Percentiles rank a stretch among this genome's conserved stretches.
These are phyloP conservation scores for Cystobasidiopsis lactophilus DNA, from an alignment of 768 basidiomycete genomes.

Conservation along the genomic window DNA sequence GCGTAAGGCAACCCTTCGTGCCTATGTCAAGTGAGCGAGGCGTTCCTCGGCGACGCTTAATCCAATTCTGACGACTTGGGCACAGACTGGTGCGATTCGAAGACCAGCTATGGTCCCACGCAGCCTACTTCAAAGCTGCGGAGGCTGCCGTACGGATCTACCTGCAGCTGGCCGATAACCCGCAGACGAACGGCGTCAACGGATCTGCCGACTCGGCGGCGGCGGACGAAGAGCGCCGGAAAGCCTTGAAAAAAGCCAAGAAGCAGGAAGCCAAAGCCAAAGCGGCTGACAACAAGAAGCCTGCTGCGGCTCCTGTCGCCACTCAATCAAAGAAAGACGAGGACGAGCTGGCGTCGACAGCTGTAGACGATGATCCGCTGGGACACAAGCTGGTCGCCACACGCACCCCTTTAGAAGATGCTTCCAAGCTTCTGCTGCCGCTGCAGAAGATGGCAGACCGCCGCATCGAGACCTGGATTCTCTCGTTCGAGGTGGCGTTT, in stretches of 20 bases:
- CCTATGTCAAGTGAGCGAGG: conserved; percentile 52
- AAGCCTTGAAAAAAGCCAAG: conserved; percentile 33
- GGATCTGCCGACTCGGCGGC: conserved; percentile 35
- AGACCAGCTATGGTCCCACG: conserved; percentile 52
- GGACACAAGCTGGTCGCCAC: conserved; percentile 46
- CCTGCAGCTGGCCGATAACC: conserved; percentile 43
- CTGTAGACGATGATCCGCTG: conserved; percentile 59
- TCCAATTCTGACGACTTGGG: neutral
- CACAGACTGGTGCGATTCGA: conserved; percentile 59
- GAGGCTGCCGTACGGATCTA: conserved; percentile 37
- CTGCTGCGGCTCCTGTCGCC: neutral
- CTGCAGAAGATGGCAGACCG: conserved; percentile 34
- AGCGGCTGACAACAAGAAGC: conserved; percentile 4
- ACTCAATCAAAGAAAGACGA: conserved; percentile 18
- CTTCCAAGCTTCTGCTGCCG: conserved; percentile 46
- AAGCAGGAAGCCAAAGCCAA: conserved; percentile 11
- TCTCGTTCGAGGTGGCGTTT: conserved; percentile 57
- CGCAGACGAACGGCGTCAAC: conserved; percentile 4
- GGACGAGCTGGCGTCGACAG: conserved; percentile 25
- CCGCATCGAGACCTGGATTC: conserved; percentile 48
- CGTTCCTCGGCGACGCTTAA: too few species aligned
- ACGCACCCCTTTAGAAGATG: conserved; percentile 48
- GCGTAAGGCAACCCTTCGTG: conserved; percentile 64
- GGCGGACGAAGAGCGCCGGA: conserved; percentile 42
- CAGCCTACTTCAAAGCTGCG: conserved; percentile 43